Base-by-base conservation (phyloP, 208 protist genomes). In the Kentomonas sorsogonicus region DNA sequence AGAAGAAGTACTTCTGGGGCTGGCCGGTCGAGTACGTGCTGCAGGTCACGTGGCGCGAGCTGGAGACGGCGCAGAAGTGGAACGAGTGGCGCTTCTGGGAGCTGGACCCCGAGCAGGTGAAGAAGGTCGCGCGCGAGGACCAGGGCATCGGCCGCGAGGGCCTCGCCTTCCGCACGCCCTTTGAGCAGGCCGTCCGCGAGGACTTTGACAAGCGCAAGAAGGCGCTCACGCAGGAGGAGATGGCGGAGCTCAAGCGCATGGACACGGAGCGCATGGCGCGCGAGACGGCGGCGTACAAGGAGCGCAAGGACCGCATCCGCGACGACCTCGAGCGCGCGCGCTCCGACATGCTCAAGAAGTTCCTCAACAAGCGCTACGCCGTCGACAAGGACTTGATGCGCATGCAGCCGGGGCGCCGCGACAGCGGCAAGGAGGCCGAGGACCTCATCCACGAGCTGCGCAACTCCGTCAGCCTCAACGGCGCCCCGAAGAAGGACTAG, bases 121-220 rank as follows among this genome's bases (percentile, higher is more conserved):
- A 95, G 72, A 91, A 91, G 50, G 80, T 93, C 1, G 83, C 80
- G 39, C 79, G 85, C 39, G 89, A 95, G 68, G 89, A 95, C 43
- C 83, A 92, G 60, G 79, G 79, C 51, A 91, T 95, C 50, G 89
- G 89, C 43, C 80, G 80, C 58, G 89, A 95, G 60, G 89, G 89
- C 30, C 63, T 79, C 15, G 80, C 79, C 31, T 95, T 89, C 74
- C 83, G 84, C 62, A 87, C 78, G 16, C 89, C 88, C 44, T 95
- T 78, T 77, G 89, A 95, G 54, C 89, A 95, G 53, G 89, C 93
- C 2, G 81, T 91, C 45, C 82, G 89, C 36, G 89, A 95, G 56
- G 89, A 95, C 67, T 95, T 93, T 43, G 89, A 95, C 68, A 90
- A 91, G 70, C 84, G 89, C 40, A 95, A 95, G 69, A 95, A 95